Percentiles rank a stretch among this genome's conserved stretches.
Evolutionary conservation across 164 flowering plant genomes (phyloP).

Genomic region (Santalum album): DNA sequence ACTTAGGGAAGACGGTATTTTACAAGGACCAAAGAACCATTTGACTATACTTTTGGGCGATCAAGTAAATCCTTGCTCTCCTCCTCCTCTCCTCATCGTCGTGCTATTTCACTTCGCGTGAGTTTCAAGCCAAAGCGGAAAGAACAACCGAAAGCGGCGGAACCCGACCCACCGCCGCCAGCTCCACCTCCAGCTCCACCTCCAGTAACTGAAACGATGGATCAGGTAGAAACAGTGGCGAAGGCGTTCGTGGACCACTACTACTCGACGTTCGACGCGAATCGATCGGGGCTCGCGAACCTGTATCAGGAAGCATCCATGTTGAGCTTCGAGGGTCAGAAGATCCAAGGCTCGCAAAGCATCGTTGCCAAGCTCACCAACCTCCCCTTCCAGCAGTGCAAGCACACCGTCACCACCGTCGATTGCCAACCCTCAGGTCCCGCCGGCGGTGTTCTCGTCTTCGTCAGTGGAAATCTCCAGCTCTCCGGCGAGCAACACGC

Average conservation of each 20-base stretch:
- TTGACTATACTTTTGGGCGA: too few species aligned
- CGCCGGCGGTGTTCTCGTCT: conserved; percentile 73
- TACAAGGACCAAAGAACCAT: too few species aligned
- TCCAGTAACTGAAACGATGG: conserved; percentile 35
- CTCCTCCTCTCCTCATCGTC: not conserved
- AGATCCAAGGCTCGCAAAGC: conserved; percentile 57
- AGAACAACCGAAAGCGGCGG: too few species aligned
- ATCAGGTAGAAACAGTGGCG: conserved; percentile 56
- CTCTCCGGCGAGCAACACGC: conserved; percentile 80
- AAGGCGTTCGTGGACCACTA: conserved; percentile 90
- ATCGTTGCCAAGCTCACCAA: conserved; percentile 62
- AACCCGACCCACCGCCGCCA: not conserved
- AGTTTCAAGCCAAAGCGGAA: not conserved
- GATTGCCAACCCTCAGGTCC: conserved; percentile 87
- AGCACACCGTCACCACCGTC: conserved; percentile 70
- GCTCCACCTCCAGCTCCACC: not conserved
- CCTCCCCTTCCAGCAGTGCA: conserved; percentile 80
- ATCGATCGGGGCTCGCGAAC: conserved; percentile 40
- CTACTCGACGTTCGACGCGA: conserved; percentile 73
- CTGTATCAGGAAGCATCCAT: conserved; percentile 74
- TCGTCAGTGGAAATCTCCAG: conserved; percentile 75
- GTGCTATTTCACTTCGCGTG: not conserved
- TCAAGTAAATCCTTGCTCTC: not conserved
- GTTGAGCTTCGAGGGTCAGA: conserved; percentile 85
- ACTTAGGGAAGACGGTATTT: too few species aligned